Evolutionary conservation across 441 rosid species (phyloP), one percentile per base, ranked within the genome.

Genomic region (Biscutella laevigata): DNA sequence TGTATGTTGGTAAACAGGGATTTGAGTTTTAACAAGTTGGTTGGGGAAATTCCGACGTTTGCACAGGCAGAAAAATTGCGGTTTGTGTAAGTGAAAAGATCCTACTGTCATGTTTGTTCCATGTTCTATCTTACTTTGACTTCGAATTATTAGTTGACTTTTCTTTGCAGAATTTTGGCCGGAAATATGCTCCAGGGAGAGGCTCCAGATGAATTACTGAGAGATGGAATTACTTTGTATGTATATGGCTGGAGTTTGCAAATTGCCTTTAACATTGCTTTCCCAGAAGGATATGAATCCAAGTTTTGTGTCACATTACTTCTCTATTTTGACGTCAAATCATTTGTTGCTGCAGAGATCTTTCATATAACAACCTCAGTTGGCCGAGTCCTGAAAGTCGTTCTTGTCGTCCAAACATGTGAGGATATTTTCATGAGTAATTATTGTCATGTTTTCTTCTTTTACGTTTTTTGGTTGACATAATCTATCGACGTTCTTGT

Each of bases 361-460:
- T 91, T 56, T 85, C 98, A 2, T 91, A 83, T 73, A 91, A 91
- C 61, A 71, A 83, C 78, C 86, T 91, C 47, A 56, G 70, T 15
- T 74, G 72, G 74, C 91, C 73, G 71, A 78, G 72, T 63, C 78
- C 84, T 34, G 80, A 69, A 7, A 70, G 71, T 41, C 68, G 70
- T 51, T 71, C 77, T 68, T 91, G 98, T 76, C 70, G 6, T 57
- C 74, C 73, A 52, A 74, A 79, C 76, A 24, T 68, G 95, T 87
- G 51, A 73, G 83, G 51, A 55, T 22, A 61, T 32, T 55, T 26
- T 19, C 50, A 8, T 24, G n/a, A 30, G 41, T 21, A n/a, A 14
- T 20, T 65, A 28, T 30, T 39, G 28, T 15, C 53, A 37, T 55
- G 9, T 11, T n/a, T n/a, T n/a, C n/a, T n/a, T n/a, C n/a, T n/a